Percentiles rank a stretch among this genome's conserved stretches.
Evolutionary conservation across 495 filamentous ascomycete genomes (phyloP).

Genomic region (Aspergillus bridgeri): DNA sequence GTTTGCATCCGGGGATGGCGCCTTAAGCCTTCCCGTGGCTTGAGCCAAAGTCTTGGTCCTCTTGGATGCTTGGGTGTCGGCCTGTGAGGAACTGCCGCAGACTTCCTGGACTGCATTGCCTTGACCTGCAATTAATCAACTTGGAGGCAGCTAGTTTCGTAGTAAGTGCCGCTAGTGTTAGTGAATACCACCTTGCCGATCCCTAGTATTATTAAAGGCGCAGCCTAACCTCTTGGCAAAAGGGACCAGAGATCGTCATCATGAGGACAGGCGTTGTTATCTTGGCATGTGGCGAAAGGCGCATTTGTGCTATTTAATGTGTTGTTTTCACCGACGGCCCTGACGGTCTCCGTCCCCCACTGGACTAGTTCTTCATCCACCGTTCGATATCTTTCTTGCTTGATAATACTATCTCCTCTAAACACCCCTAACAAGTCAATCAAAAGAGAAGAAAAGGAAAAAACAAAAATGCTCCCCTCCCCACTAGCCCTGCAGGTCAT

Average conservation of each 20-base stretch:
- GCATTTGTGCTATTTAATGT: background rate
- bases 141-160: background rate
- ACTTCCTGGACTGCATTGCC: background rate
- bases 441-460: background rate
- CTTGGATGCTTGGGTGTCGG: too few relatives aligned
- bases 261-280: background rate
- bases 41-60: background rate
- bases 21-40: background rate
- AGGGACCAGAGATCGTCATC: background rate
- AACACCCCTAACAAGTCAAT: background rate
- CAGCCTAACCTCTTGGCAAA: background rate
- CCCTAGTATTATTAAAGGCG: too few relatives aligned
- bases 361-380: too few relatives aligned
- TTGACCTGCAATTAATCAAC: background rate
- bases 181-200: background rate
- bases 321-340: too few relatives aligned
- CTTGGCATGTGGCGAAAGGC: background rate
- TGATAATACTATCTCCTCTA: background rate
- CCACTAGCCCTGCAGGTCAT: conserved; percentile 1
- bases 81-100: background rate
- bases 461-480: background rate
- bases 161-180: background rate
- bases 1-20: background rate
- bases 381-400: too few relatives aligned
- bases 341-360: too few relatives aligned